Evolutionary conservation across 306 rosid genomes (phyloP).

Genomic region (Pterocarpus santalinus): DNA sequence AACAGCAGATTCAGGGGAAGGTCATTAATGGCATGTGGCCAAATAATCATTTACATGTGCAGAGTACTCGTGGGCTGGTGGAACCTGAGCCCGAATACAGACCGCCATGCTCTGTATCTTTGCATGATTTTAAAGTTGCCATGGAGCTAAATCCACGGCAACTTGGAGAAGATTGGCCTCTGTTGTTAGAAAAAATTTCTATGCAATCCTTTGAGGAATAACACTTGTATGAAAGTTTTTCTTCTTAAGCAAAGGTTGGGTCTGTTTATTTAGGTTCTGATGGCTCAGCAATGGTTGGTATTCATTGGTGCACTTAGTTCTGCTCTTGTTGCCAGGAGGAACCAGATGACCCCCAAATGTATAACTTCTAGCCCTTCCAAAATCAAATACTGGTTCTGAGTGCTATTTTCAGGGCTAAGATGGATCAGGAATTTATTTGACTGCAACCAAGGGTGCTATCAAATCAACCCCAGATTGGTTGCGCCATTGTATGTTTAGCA

Average conservation of each 20-base stretch:
- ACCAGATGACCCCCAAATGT: constrained; percentile 60
- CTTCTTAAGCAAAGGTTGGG: constrained; percentile 56
- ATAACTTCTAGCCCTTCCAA: constrained; percentile 51
- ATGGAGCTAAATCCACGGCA: constrained; percentile 95
- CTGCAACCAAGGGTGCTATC: constrained; percentile 61
- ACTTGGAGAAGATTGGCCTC: constrained; percentile 98
- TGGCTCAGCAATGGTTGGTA: constrained; percentile 54
- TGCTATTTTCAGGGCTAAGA: constrained; percentile 61
- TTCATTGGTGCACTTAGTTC: constrained; percentile 35
- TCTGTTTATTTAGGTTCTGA: constrained; percentile 60
- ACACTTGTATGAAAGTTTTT: constrained; percentile 50
- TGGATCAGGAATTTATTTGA: constrained; percentile 61
- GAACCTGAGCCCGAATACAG: constrained; percentile 65
- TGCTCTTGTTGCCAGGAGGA: constrained; percentile 55
- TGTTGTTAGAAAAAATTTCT: constrained; percentile 83
- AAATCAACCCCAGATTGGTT: constrained; percentile 72
- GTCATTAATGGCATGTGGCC: constrained; percentile 83
- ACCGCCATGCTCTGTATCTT: constrained; percentile 61
- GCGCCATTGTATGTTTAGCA: constrained; percentile 74
- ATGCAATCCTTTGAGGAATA: constrained; percentile 80
- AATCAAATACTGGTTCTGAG: constrained; percentile 51
- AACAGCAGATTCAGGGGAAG: constrained; percentile 85
- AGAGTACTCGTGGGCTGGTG: constrained; percentile 53
- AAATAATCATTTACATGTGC: constrained; percentile 70
- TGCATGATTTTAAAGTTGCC: constrained; percentile 91